phyloP scores from a whole-genome alignment of 2,329 filamentous ascomycete genomes.

The Hypoxylon sp. region DNA sequence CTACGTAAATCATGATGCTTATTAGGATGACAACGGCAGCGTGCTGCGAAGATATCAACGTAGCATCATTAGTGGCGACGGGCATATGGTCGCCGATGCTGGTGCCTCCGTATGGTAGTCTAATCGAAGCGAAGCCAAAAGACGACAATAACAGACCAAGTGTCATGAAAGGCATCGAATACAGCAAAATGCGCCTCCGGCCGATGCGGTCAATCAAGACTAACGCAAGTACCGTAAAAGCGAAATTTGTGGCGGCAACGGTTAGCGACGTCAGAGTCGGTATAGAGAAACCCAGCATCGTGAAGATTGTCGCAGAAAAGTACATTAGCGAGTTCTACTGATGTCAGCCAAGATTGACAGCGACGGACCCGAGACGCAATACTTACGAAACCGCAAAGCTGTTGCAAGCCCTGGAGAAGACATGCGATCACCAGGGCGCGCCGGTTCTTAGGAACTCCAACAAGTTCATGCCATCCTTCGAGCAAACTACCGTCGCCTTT shows the following conservation, averaged over 20 bases:
- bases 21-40: constrained; percentile 69
- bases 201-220: constrained; percentile 81
- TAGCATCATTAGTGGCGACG: neutral
- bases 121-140: constrained; percentile 73
- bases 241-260: constrained; percentile 83
- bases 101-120: constrained; percentile 48
- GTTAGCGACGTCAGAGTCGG: constrained; percentile 82
- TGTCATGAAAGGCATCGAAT: constrained; percentile 85
- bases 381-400: constrained; percentile 82
- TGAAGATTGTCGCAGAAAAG: constrained; percentile 84
- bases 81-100: constrained; percentile 38
- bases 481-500: constrained; percentile 47
- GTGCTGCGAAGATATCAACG: constrained; percentile 28
- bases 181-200: constrained; percentile 79
- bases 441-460: constrained; percentile 68
- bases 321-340: constrained; percentile 87
- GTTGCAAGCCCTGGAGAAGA: constrained; percentile 85
- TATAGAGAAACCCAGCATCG: constrained; percentile 76
- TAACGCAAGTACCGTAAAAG: constrained; percentile 79
- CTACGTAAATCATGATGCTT: constrained; percentile 84
- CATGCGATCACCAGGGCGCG: constrained; percentile 86
- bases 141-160: constrained; percentile 74
- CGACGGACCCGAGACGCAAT: neutral
- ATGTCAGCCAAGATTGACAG: neutral
- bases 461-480: constrained; percentile 61